Percentiles rank a stretch among this genome's conserved stretches.
These are phyloP conservation scores for Pythium scleroteichum DNA, from an alignment of 352 stramenopile species.

Conservation along the genomic window DNA sequence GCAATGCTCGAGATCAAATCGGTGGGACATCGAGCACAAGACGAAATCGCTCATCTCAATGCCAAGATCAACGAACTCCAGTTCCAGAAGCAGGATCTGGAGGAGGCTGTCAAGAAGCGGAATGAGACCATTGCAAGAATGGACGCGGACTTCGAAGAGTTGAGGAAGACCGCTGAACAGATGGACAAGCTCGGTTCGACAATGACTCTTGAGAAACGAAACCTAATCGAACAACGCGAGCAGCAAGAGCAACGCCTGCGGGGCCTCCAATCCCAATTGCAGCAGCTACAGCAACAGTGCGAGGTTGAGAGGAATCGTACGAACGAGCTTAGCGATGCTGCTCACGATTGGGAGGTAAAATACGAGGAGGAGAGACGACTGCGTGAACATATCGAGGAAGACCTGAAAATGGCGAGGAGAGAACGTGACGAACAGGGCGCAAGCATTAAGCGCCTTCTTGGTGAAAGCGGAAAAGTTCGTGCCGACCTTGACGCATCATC, in stretches of 20 bases:
- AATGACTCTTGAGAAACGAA: slow-evolving; percentile 46
- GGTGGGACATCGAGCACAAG: slow-evolving; percentile 50
- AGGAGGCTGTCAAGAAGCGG: slow-evolving; percentile 45
- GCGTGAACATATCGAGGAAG: slow-evolving; percentile 29
- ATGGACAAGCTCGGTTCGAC: slow-evolving; percentile 45
- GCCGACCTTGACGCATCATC: slow-evolving; percentile 41
- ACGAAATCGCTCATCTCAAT: slow-evolving; percentile 55
- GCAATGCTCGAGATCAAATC: slow-evolving; percentile 49
- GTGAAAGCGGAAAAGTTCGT: slow-evolving; percentile 47
- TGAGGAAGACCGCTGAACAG: slow-evolving; percentile 45
- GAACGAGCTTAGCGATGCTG: slow-evolving; percentile 29
- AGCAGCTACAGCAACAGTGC: slow-evolving; percentile 44
- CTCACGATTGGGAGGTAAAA: slow-evolving; percentile 28
- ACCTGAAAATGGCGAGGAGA: slow-evolving; percentile 16
- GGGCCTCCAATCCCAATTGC: slow-evolving; percentile 43
- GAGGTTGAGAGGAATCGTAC: slow-evolving; percentile 37
- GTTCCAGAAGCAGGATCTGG: slow-evolving; percentile 48
- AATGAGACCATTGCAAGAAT: slow-evolving; percentile 37
- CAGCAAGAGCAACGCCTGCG: slow-evolving; percentile 43
- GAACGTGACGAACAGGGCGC: slow-evolving; percentile 35
- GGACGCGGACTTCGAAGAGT: slow-evolving; percentile 41
- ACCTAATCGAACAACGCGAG: slow-evolving; percentile 37
- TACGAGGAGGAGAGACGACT: slow-evolving; percentile 31
- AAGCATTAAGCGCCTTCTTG: slow-evolving; percentile 40
- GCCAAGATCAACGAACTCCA: slow-evolving; percentile 50